These are phyloP conservation scores for Fusarium sp. DNA, from an alignment of 2,329 filamentous ascomycete genomes.

Conservation along the genomic window DNA sequence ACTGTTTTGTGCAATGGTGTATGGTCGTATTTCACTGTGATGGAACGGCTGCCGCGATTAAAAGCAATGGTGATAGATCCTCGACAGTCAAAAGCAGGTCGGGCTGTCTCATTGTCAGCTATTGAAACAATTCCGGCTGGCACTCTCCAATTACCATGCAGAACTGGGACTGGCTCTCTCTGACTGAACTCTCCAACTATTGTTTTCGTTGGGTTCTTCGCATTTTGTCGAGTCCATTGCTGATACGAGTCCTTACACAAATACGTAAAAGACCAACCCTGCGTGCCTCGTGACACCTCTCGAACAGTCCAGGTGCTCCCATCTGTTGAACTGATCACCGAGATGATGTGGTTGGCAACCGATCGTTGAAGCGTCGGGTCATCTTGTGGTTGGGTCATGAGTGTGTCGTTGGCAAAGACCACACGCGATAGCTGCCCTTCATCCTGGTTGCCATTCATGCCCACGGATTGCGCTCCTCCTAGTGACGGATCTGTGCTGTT, in stretches of 20 bases:
- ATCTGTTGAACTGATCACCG: conserved; percentile 59
- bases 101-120: conserved; percentile 51
- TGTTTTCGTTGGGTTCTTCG: conserved; percentile 55
- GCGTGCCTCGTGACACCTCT: conserved; percentile 57
- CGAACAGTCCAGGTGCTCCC: conserved; percentile 62
- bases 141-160: conserved; percentile 56
- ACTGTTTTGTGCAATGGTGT: conserved; percentile 69
- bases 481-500: conserved; percentile 54
- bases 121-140: background rate
- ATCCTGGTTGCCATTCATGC: conserved; percentile 11
- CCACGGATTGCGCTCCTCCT: conserved; percentile 45
- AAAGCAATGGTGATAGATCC: conserved; percentile 65
- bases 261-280: conserved; percentile 68
- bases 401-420: conserved; percentile 59
- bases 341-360: conserved; percentile 63
- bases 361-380: conserved; percentile 62
- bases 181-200: conserved; percentile 64
- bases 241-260: conserved; percentile 65
- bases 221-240: conserved; percentile 63
- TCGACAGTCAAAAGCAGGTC: conserved; percentile 71
- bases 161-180: conserved; percentile 60
- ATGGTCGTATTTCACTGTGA: conserved; percentile 68
- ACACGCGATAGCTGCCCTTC: conserved; percentile 51
- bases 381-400: conserved; percentile 63
- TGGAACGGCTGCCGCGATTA: conserved; percentile 58